Evolutionary conservation across 306 rosid genomes (phyloP), one percentile per base, ranked within the genome.

Genomic region (Albizia julibrissin): DNA sequence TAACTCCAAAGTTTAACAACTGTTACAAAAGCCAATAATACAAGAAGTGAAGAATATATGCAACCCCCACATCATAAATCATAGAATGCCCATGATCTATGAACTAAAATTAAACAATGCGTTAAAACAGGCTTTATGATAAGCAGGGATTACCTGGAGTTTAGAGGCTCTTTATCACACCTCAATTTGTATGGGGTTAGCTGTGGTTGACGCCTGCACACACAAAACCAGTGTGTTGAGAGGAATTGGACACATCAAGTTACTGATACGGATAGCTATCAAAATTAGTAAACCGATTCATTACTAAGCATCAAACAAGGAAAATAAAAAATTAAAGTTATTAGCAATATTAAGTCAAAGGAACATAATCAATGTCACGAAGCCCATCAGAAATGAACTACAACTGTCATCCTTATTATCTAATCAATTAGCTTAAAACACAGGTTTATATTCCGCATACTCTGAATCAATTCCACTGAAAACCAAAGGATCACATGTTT

Each of bases 101-200:
- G 64, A 76, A 61, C 44, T 21, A 69, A 62, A 27, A 70, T 31
- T 11, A 52, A 77, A 40, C 69, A 64, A 29, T 10, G 7, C 69
- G 42, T 33, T 68, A 42, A 44, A 70, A 43, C 72, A 62, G 50
- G 16, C 40, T 50, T 43, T 44, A 46, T 65, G 69, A 33, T 61
- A 18, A 69, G 82, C 83, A 77, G 82, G 58, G 44, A 59, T 72
- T 89, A 95, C 98, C 98, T 89, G 49, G 90, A 79, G 85, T 91
- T 95, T 81, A 95, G 84, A 83, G 89, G 88, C 84, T 95, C 98
- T 84, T 95, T 95, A 64, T 93, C 97, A 74, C 98, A 95, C 95
- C 91, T 95, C 95, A 91, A 89, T 85, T 93, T 91, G 92, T 90
- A 95, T 6, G 94, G 81, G 76, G 86, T 62, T 71, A 88, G 73